A percentile compares a stretch with the other conserved stretches of the same genome.
phyloP scores from a whole-genome alignment of 768 basidiomycete species.

The Amanita rimosa region DNA sequence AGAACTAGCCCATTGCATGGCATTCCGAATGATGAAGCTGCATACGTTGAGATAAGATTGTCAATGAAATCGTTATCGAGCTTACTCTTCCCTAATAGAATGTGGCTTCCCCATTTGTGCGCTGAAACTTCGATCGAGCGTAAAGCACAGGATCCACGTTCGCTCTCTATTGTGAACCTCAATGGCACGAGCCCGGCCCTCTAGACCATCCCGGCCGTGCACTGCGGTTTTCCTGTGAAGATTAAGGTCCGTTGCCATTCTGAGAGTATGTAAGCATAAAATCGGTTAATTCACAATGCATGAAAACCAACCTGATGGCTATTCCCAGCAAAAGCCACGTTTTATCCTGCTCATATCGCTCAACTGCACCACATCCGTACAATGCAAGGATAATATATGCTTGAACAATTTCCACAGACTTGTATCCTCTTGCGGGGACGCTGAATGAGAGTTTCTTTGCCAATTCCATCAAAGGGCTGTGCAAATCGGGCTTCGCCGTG shows the following conservation, averaged over 20 bases:
- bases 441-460: conserved; percentile 83
- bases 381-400: conserved; percentile 83
- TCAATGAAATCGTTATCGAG: conserved; percentile 8
- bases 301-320: conserved; percentile 52
- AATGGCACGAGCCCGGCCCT: conserved; percentile 65
- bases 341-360: conserved; percentile 92
- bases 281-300: background rate
- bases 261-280: conserved; percentile 15
- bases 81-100: conserved; percentile 87
- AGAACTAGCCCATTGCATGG: conserved; percentile 60
- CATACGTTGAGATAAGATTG: conserved; percentile 6
- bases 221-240: conserved; percentile 77
- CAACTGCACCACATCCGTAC: conserved; percentile 92
- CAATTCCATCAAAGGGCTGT: conserved; percentile 66
- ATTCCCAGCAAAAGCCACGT: conserved; percentile 89
- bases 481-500: conserved; percentile 68
- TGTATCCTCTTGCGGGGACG: conserved; percentile 79
- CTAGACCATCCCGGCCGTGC: conserved; percentile 56
- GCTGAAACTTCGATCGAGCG: conserved; percentile 80
- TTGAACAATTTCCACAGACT: conserved; percentile 92
- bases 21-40: conserved; percentile 83
- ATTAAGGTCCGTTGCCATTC: conserved; percentile 95
- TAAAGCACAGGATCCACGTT: conserved; percentile 86
- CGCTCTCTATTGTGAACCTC: conserved; percentile 93
- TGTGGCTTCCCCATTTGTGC: conserved; percentile 97